These are phyloP conservation scores for Trichoderma sp. DNA, from an alignment of 2,329 filamentous ascomycete species.

Conservation along the genomic window DNA sequence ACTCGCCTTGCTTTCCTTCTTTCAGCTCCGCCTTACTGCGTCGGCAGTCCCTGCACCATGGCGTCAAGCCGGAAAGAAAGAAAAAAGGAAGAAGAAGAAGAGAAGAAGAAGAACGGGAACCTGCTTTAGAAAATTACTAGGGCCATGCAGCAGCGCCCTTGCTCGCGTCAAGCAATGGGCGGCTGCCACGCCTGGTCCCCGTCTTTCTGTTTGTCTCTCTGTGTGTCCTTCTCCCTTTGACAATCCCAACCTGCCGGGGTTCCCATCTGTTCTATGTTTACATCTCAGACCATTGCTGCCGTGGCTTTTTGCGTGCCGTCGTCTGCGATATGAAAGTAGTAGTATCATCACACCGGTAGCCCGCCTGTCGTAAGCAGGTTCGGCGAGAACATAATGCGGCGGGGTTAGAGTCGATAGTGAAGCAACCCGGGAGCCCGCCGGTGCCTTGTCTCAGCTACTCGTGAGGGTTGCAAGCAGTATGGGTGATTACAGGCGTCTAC, in stretches of 20 bases:
- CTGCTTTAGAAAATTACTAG: neutral
- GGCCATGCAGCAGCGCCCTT: neutral
- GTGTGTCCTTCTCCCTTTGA: neutral
- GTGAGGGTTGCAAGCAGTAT: too few species aligned
- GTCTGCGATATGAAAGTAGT: neutral
- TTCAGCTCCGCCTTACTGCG: too few species aligned
- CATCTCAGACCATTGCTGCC: neutral
- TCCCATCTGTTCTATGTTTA: neutral
- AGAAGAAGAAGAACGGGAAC: too few species aligned
- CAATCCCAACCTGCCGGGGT: conserved; percentile 6
- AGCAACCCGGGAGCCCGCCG: neutral
- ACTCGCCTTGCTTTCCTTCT: too few species aligned
- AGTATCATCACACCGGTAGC: neutral
- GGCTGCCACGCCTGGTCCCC: conserved; percentile 4
- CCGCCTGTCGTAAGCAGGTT: neutral
- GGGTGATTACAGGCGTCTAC: too few species aligned
- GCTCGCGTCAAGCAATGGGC: neutral
- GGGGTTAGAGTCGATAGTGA: neutral
- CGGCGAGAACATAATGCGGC: conserved; percentile 3
- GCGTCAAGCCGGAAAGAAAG: too few species aligned
- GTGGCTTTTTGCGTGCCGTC: too few species aligned
- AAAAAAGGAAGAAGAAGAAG: too few species aligned
- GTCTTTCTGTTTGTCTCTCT: too few species aligned
- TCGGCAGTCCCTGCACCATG: too few species aligned
- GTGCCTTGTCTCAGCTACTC: neutral